A percentile compares a stretch with the other conserved stretches of the same genome.
These are phyloP conservation scores for Oryza nivara DNA, from an alignment of 176 grass and related monocot genomes.

Conservation along the genomic window DNA sequence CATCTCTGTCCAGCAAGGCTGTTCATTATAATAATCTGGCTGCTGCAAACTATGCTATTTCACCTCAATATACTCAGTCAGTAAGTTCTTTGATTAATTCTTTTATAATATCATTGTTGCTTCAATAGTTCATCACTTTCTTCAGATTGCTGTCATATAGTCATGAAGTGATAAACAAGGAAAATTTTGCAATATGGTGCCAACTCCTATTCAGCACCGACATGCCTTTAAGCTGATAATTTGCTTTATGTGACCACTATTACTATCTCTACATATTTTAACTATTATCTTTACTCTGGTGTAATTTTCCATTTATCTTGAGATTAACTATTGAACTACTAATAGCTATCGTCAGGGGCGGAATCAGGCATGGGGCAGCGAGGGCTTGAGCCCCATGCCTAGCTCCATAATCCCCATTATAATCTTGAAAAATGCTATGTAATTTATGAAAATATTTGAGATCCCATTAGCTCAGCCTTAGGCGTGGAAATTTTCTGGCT, in stretches of 20 bases:
- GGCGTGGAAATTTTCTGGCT: too few relatives aligned
- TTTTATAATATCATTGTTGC: constrained; percentile 24
- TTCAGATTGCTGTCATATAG: constrained; percentile 28
- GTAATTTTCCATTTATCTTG: constrained; percentile 6
- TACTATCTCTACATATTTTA: constrained; percentile 12
- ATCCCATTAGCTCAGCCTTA: too few relatives aligned
- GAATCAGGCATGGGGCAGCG: too few relatives aligned
- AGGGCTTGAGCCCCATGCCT: too few relatives aligned
- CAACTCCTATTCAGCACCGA: constrained; percentile 17
- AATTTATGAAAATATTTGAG: too few relatives aligned
- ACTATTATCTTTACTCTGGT: neutral
- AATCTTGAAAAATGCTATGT: too few relatives aligned
- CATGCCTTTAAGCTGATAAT: constrained; percentile 2
- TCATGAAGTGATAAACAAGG: constrained; percentile 7
- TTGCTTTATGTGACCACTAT: neutral
- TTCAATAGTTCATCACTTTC: constrained; percentile 7
- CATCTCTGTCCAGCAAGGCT: constrained; percentile 60
- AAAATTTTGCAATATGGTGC: neutral
- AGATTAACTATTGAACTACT: neutral
- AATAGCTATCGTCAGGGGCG: neutral
- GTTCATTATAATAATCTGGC: constrained; percentile 67
- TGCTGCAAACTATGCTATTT: constrained; percentile 56
- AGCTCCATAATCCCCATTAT: too few relatives aligned
- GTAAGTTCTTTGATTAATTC: constrained; percentile 48
- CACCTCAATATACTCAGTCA: constrained; percentile 56